These are phyloP conservation scores for Aspergillus campestris DNA, from an alignment of 495 filamentous ascomycete genomes.

Conservation along the genomic window DNA sequence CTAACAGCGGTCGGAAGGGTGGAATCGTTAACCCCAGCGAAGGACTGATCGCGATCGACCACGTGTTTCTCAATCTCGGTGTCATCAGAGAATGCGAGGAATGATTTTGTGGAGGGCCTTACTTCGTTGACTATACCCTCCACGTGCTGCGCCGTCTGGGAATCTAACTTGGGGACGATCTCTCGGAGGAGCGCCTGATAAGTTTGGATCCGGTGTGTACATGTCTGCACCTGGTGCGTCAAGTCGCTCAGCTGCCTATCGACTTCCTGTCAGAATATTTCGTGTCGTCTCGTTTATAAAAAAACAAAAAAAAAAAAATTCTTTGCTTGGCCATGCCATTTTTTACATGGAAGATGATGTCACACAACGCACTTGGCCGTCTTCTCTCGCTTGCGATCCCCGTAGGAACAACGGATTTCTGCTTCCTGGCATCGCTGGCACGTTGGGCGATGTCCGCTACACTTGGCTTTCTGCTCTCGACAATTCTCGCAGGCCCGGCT, in stretches of 20 bases:
- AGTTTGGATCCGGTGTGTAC: slow-evolving; percentile 20
- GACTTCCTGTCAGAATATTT: slow-evolving; percentile 10
- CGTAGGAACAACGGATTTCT: slow-evolving; percentile 43
- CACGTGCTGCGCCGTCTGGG: slow-evolving; percentile 25
- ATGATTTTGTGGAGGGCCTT: neutral
- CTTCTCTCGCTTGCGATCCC: slow-evolving; percentile 51
- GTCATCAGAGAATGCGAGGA: neutral
- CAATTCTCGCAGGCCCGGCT: slow-evolving; percentile 64
- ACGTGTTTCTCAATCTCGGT: slow-evolving; percentile 1
- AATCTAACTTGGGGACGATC: slow-evolving; percentile 27
- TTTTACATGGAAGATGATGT: neutral
- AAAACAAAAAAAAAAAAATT: too few species aligned
- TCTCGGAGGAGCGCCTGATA: slow-evolving; percentile 31
- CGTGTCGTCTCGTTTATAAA: neutral
- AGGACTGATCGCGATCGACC: slow-evolving; percentile 5
- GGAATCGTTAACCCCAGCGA: slow-evolving; percentile 9
- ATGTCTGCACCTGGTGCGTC: slow-evolving; percentile 20
- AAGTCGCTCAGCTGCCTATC: slow-evolving; percentile 35
- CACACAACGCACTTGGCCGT: slow-evolving; percentile 40
- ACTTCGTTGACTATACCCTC: slow-evolving; percentile 29
- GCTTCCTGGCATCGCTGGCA: slow-evolving; percentile 52
- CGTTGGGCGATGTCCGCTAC: slow-evolving; percentile 46
- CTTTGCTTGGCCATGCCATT: too few species aligned
- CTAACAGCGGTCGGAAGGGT: slow-evolving; percentile 7
- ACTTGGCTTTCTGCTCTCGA: slow-evolving; percentile 60